Evolutionary conservation across 495 filamentous ascomycete genomes (phyloP).

Genomic region (Podospora tetraspora): DNA sequence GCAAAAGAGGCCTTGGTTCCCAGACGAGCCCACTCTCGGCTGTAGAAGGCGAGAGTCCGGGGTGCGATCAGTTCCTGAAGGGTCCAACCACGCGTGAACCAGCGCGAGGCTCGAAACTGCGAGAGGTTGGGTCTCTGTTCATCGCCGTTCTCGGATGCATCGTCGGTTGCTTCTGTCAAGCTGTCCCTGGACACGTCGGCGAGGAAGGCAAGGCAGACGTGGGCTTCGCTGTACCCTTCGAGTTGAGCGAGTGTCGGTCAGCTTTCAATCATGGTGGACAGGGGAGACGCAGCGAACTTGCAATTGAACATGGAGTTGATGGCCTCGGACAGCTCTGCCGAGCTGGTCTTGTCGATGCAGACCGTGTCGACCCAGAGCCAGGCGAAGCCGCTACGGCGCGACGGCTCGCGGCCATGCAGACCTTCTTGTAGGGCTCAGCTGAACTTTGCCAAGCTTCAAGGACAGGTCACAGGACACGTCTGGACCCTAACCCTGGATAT

Average conservation of each 20-base stretch:
- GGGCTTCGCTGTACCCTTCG: constrained; percentile 26
- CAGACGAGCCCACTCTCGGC: constrained; percentile 16
- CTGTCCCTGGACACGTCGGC: constrained; percentile 24
- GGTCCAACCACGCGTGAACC: constrained; percentile 40
- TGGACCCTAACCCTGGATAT: too few relatives aligned
- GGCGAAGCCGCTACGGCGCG: not conserved
- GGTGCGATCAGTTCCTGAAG: constrained; percentile 35
- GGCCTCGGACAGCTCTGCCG: constrained; percentile 5
- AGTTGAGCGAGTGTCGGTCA: not conserved
- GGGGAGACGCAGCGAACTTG: not conserved
- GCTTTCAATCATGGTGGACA: not conserved
- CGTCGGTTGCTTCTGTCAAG: not conserved
- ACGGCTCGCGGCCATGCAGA: not conserved
- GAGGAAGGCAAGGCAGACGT: constrained; percentile 34
- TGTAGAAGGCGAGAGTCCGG: constrained; percentile 20
- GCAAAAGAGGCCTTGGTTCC: constrained; percentile 19
- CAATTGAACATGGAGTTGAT: constrained; percentile 3
- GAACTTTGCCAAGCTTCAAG: too few relatives aligned
- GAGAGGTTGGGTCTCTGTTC: not conserved
- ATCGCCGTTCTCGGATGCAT: not conserved
- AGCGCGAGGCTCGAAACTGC: constrained; percentile 20
- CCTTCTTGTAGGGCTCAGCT: too few relatives aligned
- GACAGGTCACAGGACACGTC: too few relatives aligned
- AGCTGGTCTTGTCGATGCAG: constrained; percentile 16
- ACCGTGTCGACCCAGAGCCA: constrained; percentile 6